phyloP scores from a whole-genome alignment of 176 grass and related monocot species.

The Saccharum spontaneum region DNA sequence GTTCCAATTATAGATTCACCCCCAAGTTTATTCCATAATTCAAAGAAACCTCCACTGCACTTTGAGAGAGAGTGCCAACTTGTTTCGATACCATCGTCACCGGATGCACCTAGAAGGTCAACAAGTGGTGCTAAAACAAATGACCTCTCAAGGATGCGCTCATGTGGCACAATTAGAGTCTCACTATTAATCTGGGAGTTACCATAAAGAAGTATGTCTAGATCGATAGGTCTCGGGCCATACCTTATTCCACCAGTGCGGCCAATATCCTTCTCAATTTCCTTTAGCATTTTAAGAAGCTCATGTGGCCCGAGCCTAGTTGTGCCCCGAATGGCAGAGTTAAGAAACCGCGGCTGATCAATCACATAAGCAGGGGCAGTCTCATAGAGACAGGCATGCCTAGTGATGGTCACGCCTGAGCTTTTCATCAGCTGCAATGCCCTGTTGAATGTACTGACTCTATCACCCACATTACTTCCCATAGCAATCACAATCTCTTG shows the following conservation, averaged over 20 bases:
- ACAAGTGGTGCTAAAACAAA: conserved; percentile 90
- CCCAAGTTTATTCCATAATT: conserved; percentile 73
- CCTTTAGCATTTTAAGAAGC: conserved; percentile 68
- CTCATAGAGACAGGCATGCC: conserved; percentile 81
- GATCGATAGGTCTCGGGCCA: conserved; percentile 83
- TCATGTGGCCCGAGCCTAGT: conserved; percentile 80
- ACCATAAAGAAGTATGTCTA: conserved; percentile 92
- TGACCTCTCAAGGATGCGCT: conserved; percentile 78
- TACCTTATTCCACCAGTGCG: conserved; percentile 64
- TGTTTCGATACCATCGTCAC: conserved; percentile 45
- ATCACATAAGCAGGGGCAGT: conserved; percentile 87
- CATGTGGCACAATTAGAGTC: conserved; percentile 76
- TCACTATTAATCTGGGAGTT: conserved; percentile 53
- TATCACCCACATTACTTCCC: conserved; percentile 83
- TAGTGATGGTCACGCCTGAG: conserved; percentile 65
- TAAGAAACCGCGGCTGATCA: conserved; percentile 75
- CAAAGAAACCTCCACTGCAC: conserved; percentile 62
- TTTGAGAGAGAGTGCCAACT: conserved; percentile 76
- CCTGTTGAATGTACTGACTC: conserved; percentile 62
- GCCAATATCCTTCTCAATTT: conserved; percentile 77
- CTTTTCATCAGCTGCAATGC: conserved; percentile 67
- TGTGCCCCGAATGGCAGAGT: conserved; percentile 77
- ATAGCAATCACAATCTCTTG: conserved; percentile 90
- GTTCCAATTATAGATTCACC: conserved; percentile 76
- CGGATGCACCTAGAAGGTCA: conserved; percentile 63